A percentile compares a stretch with the other conserved stretches of the same genome.
phyloP scores from a whole-genome alignment of 176 grass and related monocot species.

The Urochloa ruziziensis region DNA sequence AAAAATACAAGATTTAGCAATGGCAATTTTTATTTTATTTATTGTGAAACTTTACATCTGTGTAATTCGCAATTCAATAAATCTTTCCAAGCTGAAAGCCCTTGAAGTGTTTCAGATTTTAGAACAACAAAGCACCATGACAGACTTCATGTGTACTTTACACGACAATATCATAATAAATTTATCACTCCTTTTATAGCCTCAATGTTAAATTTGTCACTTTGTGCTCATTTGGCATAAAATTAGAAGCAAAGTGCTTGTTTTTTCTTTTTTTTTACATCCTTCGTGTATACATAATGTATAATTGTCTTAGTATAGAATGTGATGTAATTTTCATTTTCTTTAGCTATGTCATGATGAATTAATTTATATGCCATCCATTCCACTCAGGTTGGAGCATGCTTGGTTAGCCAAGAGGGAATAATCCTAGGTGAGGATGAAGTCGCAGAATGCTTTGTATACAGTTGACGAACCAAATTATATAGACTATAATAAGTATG shows the following conservation, averaged over 20 bases:
- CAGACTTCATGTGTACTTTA: background rate
- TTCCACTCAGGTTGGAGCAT: constrained; percentile 84
- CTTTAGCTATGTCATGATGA: background rate
- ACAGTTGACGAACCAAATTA: background rate
- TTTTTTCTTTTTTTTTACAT: constrained; percentile 1
- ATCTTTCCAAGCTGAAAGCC: background rate
- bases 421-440: constrained; percentile 92
- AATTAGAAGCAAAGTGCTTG: background rate
- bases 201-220: background rate
- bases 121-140: background rate
- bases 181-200: background rate
- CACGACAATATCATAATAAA: background rate
- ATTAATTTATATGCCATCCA: background rate
- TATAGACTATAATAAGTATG: background rate
- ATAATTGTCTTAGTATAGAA: background rate
- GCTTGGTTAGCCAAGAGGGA: constrained; percentile 82
- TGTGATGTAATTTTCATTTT: background rate
- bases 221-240: constrained; percentile 24
- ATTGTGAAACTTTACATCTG: background rate
- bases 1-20: background rate
- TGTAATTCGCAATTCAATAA: background rate
- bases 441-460: constrained; percentile 10
- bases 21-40: background rate
- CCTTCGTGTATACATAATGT: background rate
- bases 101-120: background rate